These are phyloP conservation scores for Tylopilus intermedius DNA, from an alignment of 768 basidiomycete species.

Conservation along the genomic window DNA sequence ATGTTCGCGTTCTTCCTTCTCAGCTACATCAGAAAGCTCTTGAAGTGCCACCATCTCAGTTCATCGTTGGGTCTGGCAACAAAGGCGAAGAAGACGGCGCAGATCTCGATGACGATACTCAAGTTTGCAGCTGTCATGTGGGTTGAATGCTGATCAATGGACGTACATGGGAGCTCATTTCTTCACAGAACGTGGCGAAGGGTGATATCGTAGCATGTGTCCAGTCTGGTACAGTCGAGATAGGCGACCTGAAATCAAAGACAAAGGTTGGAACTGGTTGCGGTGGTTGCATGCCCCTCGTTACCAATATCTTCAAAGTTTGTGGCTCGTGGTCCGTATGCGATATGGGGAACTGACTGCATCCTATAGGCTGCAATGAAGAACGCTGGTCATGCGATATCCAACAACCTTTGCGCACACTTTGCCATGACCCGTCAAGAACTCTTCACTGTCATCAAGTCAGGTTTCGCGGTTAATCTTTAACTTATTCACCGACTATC, in stretches of 20 bases:
- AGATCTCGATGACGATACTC: slow-evolving; percentile 67
- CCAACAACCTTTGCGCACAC: slow-evolving; percentile 60
- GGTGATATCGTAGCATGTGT: slow-evolving; percentile 49
- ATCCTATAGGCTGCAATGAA: slow-evolving; percentile 54
- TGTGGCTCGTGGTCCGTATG: not conserved
- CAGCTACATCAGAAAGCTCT: slow-evolving; percentile 48
- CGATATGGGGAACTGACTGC: not conserved
- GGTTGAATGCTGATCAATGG: slow-evolving; percentile 6
- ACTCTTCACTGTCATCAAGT: slow-evolving; percentile 59
- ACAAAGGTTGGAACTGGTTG: slow-evolving; percentile 73
- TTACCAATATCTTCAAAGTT: slow-evolving; percentile 39
- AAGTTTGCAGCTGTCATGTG: slow-evolving; percentile 68
- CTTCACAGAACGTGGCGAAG: slow-evolving; percentile 57
- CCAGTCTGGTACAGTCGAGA: slow-evolving; percentile 41
- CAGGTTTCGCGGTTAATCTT: not conserved
- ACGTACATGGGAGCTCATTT: not conserved
- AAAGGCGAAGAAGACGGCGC: slow-evolving; percentile 53
- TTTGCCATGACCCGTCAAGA: slow-evolving; percentile 62
- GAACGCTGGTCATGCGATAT: slow-evolving; percentile 56
- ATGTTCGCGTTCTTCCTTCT: not conserved
- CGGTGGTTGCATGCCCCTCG: slow-evolving; percentile 65
- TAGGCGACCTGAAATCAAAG: slow-evolving; percentile 55
- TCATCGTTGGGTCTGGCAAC: slow-evolving; percentile 54
- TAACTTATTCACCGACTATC: not conserved
- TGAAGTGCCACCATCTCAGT: slow-evolving; percentile 58